Evolutionary conservation across 2,329 filamentous ascomycete genomes (phyloP).

Genomic region (Cordyceps militaris): DNA sequence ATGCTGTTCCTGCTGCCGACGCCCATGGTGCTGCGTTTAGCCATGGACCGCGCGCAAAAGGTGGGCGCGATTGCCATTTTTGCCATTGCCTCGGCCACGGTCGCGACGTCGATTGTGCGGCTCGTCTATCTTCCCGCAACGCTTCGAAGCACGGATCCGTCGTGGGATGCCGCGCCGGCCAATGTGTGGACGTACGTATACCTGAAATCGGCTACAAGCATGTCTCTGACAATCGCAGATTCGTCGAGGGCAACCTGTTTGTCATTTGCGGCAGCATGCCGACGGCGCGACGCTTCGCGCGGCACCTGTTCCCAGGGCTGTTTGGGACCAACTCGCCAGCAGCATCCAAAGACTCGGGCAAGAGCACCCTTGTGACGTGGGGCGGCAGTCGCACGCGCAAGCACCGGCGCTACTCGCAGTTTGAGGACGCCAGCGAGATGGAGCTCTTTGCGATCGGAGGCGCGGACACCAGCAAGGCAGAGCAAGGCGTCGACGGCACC

Average conservation of each 20-base stretch:
- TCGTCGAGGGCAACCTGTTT: slow-evolving; percentile 33
- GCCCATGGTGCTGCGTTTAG: slow-evolving; percentile 35
- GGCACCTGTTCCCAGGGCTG: background rate
- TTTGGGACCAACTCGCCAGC: slow-evolving; percentile 2
- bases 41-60: slow-evolving; percentile 39
- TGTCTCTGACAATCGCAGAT: slow-evolving; percentile 19
- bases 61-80: slow-evolving; percentile 36
- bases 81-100: slow-evolving; percentile 31
- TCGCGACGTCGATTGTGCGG: slow-evolving; percentile 26
- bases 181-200: slow-evolving; percentile 23
- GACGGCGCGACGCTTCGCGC: slow-evolving; percentile 23
- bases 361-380: slow-evolving; percentile 2
- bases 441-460: background rate
- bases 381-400: background rate
- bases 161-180: slow-evolving; percentile 24
- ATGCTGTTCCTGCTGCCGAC: slow-evolving; percentile 40
- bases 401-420: background rate
- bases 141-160: slow-evolving; percentile 21
- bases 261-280: slow-evolving; percentile 34
- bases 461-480: background rate
- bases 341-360: background rate
- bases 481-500: background rate
- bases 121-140: slow-evolving; percentile 20
- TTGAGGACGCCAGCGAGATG: background rate
- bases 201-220: background rate